Percentiles rank a stretch among this genome's conserved stretches.
Conservation (phyloP, 495 filamentous ascomycete genomes). For the Hypoxylon intermedium region DNA sequence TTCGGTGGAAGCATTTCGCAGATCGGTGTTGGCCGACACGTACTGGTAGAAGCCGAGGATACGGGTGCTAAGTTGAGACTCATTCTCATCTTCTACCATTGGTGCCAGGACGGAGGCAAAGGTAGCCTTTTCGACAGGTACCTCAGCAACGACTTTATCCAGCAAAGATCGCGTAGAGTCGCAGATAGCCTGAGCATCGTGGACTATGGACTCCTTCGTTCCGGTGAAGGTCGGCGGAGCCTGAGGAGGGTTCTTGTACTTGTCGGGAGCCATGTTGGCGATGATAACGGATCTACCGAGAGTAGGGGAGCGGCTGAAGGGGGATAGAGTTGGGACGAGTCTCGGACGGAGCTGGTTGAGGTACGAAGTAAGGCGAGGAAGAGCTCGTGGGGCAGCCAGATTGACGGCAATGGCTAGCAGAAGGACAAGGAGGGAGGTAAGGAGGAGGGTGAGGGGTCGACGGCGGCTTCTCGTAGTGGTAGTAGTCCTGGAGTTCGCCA, state of each 20-base stretch:
- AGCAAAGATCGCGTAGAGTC: constrained; percentile 70
- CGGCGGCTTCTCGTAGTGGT: constrained; percentile 39
- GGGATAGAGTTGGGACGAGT: constrained; percentile 39
- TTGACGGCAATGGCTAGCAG: constrained; percentile 69
- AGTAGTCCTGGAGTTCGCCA: constrained; percentile 25
- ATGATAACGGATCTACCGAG: constrained; percentile 30
- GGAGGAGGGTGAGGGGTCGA: constrained; percentile 51
- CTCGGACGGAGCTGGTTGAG: constrained; percentile 59
- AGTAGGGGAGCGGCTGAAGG: constrained; percentile 12
- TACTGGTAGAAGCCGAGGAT: constrained; percentile 82
- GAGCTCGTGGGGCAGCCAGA: constrained; percentile 76
- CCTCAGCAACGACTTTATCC: constrained; percentile 73
- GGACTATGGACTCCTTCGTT: constrained; percentile 75
- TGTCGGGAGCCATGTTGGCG: constrained; percentile 47
- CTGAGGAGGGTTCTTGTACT: constrained; percentile 78
- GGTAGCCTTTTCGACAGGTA: constrained; percentile 67
- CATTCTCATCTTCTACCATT: constrained; percentile 72
- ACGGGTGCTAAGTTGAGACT: constrained; percentile 62
- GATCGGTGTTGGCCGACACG: constrained; percentile 70
- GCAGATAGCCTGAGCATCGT: constrained; percentile 78
- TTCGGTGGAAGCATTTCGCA: constrained; percentile 69
- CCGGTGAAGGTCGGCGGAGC: constrained; percentile 85
- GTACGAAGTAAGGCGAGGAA: constrained; percentile 68
- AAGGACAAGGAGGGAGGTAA: constrained; percentile 64
- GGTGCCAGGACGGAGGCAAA: constrained; percentile 72